phyloP scores from a whole-genome alignment of 1,284 basidiomycete species.

The Marasmius oreades region DNA sequence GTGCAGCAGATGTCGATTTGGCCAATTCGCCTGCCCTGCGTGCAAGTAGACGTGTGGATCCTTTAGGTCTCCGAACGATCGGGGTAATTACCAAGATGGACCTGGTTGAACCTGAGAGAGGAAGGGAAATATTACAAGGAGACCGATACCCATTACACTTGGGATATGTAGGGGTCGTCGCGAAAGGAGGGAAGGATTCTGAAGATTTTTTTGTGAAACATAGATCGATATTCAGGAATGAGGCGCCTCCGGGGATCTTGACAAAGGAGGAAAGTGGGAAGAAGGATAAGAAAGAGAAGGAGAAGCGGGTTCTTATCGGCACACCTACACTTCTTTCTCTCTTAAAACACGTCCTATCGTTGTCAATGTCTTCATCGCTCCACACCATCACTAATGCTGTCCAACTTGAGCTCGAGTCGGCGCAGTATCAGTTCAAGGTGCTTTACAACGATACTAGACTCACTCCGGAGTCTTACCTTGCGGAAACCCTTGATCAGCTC shows the following conservation, averaged over 20 bases:
- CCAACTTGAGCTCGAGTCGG: constrained; percentile 94
- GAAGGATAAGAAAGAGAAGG: constrained; percentile 88
- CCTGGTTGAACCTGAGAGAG: constrained; percentile 83
- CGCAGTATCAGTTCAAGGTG: constrained; percentile 98
- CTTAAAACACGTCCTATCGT: background rate
- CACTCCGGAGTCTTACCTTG: constrained; percentile 95
- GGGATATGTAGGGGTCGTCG: constrained; percentile 97
- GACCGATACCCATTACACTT: constrained; percentile 97
- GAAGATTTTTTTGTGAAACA: constrained; percentile 78
- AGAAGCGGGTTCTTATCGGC: constrained; percentile 47
- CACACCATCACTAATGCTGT: constrained; percentile 97
- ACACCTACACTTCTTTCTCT: constrained; percentile 1
- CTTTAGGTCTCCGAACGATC: constrained; percentile 91
- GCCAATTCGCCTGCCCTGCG: constrained; percentile 96
- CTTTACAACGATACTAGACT: constrained; percentile 98
- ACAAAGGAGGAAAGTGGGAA: constrained; percentile 60
- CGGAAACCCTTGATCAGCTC: constrained; percentile 92
- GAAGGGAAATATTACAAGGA: constrained; percentile 79
- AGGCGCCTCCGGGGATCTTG: background rate
- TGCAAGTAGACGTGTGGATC: constrained; percentile 92
- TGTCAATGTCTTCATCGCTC: constrained; percentile 90
- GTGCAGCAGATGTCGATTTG: constrained; percentile 96
- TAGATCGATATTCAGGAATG: background rate
- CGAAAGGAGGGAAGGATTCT: constrained; percentile 60
- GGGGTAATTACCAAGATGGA: constrained; percentile 99